Percentiles rank a stretch among this genome's conserved stretches.
Conservation (phyloP, 345 rosid species). For the Sonneratia alba region DNA sequence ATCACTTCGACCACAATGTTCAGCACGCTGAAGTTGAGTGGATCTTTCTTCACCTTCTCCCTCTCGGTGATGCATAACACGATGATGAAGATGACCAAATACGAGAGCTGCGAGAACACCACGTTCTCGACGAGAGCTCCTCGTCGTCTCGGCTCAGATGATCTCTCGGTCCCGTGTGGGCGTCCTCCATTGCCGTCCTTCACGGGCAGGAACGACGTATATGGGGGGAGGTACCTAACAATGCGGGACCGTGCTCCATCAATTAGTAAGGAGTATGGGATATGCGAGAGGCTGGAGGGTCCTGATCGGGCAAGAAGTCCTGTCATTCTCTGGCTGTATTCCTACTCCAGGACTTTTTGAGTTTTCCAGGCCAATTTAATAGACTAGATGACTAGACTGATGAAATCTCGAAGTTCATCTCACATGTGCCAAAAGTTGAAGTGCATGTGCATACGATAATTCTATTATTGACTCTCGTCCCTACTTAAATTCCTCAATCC, state of each 20-base stretch:
- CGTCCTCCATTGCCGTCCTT: neutral
- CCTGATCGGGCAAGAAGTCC: too few species aligned
- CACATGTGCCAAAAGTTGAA: too few species aligned
- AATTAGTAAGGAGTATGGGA: neutral
- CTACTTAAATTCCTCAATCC: too few species aligned
- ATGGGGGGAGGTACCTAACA: conserved; percentile 33
- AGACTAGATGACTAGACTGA: too few species aligned
- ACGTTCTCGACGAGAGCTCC: conserved; percentile 14
- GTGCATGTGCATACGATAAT: too few species aligned
- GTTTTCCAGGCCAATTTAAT: too few species aligned
- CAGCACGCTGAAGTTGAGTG: conserved; percentile 26
- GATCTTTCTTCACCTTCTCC: conserved; percentile 22
- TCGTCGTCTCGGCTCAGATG: neutral
- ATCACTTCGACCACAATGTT: conserved; percentile 25
- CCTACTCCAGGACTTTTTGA: too few species aligned
- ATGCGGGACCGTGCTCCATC: neutral
- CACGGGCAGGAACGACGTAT: conserved; percentile 18
- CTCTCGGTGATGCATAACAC: conserved; percentile 28
- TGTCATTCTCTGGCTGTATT: too few species aligned
- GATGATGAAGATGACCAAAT: conserved; percentile 20
- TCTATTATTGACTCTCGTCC: too few species aligned
- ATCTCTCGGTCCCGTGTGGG: neutral
- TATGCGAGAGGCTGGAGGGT: neutral
- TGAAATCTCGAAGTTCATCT: too few species aligned
- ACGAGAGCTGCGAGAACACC: conserved; percentile 24